phyloP scores from a whole-genome alignment of 257 asterid genomes.

The Nicotiana attenuata region DNA sequence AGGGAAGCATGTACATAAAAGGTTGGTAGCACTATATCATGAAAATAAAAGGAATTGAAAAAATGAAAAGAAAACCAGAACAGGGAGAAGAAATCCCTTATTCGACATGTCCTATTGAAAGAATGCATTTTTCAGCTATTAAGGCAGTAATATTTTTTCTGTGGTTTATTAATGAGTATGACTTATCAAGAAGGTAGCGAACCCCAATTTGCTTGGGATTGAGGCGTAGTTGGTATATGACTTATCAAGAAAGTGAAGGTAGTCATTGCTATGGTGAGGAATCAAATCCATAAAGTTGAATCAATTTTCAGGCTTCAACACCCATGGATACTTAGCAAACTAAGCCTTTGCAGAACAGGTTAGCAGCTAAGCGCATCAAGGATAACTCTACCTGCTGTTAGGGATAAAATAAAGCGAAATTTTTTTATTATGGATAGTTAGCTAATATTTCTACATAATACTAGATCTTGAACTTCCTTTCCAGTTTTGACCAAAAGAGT shows the following conservation, averaged over 20 bases:
- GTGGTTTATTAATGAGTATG: neutral
- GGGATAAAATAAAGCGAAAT: neutral
- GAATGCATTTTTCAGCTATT: no score
- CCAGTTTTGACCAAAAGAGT: neutral
- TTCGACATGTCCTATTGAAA: neutral
- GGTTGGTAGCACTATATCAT: neutral
- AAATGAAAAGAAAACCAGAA: neutral
- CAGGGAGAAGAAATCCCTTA: neutral
- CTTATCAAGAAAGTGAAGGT: neutral
- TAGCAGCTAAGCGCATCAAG: neutral
- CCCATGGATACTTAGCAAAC: neutral
- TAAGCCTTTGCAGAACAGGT: neutral
- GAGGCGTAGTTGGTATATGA: neutral
- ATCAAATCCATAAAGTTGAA: neutral
- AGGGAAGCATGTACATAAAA: neutral
- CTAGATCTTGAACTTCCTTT: slow-evolving; percentile 4
- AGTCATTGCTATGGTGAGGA: neutral
- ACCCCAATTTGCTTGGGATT: neutral
- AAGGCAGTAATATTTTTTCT: neutral
- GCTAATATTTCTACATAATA: neutral
- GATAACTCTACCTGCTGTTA: neutral
- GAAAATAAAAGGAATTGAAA: neutral
- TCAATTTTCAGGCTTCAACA: slow-evolving; percentile 5
- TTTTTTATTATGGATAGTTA: neutral
- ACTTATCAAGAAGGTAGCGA: slow-evolving; percentile 2